Conservation (phyloP, 2,329 filamentous ascomycete genomes). For the Geoglossum cookeanum region DNA sequence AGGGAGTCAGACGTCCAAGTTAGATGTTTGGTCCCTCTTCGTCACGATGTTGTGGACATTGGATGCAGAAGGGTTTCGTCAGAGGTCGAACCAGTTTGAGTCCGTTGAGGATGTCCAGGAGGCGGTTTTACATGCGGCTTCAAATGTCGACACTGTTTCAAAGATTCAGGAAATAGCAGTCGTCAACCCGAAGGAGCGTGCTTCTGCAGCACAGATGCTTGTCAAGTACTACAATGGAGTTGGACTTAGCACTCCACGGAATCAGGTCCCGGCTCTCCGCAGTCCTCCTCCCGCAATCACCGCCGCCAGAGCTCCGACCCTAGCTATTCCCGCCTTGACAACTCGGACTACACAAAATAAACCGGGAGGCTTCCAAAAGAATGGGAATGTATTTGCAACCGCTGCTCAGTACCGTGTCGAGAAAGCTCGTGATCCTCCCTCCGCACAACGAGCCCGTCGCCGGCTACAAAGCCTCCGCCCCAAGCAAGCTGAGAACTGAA, state of each 20-base stretch:
- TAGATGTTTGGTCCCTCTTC: constrained; percentile 15
- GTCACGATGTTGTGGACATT: constrained; percentile 12
- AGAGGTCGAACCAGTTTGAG: not conserved
- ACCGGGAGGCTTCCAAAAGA: no score
- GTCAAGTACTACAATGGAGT: not conserved
- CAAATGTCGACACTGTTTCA: not conserved
- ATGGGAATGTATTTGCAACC: no score
- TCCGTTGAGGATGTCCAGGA: not conserved
- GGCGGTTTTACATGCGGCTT: not conserved
- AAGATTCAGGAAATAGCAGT: not conserved
- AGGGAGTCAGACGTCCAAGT: constrained; percentile 9
- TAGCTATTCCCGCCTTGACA: no score
- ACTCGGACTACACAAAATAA: no score
- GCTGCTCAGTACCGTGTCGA: no score
- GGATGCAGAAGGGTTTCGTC: constrained; percentile 6
- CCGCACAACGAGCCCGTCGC: no score
- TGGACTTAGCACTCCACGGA: constrained; percentile 3
- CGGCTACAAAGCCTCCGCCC: no score
- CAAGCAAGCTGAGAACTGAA: no score
- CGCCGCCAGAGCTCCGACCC: not conserved
- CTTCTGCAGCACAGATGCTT: constrained; percentile 4
- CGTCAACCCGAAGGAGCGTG: not conserved
- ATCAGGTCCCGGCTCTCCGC: constrained; percentile 1
- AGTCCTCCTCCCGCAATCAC: not conserved
- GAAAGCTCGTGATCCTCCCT: no score